Percentiles rank a stretch among this genome's conserved stretches.
Conservation (phyloP, 306 rosid species). For the Luffa acutangula region DNA sequence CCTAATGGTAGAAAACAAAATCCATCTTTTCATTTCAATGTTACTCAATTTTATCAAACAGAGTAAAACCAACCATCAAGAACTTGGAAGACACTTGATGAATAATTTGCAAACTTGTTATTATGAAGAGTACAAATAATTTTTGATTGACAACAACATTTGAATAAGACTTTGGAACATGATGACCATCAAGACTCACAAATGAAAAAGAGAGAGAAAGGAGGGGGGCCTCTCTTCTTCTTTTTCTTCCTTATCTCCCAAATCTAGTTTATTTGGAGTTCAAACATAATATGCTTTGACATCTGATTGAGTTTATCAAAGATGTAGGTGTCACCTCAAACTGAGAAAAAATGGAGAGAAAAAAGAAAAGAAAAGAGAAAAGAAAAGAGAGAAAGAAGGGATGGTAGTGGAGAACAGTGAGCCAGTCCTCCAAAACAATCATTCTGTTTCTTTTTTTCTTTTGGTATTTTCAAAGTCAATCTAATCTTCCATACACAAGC, state of each 20-base stretch:
- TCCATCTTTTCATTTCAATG: background rate
- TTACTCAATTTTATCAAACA: background rate
- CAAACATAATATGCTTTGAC: background rate
- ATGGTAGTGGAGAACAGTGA: background rate
- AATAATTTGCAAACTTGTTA: background rate
- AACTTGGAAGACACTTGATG: background rate
- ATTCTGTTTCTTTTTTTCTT: background rate
- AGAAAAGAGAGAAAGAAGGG: background rate
- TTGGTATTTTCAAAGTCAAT: background rate
- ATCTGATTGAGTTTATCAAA: background rate
- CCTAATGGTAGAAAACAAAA: background rate
- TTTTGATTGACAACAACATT: background rate
- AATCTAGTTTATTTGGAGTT: background rate
- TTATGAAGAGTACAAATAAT: background rate
- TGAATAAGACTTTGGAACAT: background rate
- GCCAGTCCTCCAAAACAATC: background rate
- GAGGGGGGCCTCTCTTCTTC: background rate
- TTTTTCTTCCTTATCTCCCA: background rate
- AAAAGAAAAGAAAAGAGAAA: background rate
- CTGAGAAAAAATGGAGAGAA: background rate
- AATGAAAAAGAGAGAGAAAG: background rate
- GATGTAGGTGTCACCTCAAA: slow-evolving; percentile 1
- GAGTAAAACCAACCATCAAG: background rate
- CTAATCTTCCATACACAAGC: background rate
- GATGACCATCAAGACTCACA: background rate